phyloP scores from a whole-genome alignment of 164 flowering plant genomes.

The Chloranthus sessilifolius region DNA sequence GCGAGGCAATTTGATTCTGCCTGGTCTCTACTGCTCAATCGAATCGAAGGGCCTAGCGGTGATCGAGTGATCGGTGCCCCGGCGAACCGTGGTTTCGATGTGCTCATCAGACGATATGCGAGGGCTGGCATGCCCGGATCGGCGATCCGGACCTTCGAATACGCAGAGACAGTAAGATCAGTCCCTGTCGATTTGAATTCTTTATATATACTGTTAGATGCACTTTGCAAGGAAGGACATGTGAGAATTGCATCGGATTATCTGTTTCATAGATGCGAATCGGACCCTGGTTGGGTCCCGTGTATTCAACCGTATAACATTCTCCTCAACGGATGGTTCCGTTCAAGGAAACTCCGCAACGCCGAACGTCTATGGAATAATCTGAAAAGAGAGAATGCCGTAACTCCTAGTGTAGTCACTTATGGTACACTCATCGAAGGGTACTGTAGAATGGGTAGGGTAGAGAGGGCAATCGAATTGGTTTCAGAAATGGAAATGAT shows the following conservation, averaged over 20 bases:
- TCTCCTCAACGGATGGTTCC: conserved; percentile 71
- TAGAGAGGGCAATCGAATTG: conserved; percentile 63
- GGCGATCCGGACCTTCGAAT: conserved; percentile 62
- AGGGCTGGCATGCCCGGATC: conserved; percentile 54
- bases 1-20: conserved; percentile 54
- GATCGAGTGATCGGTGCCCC: conserved; percentile 8
- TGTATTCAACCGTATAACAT: conserved; percentile 54
- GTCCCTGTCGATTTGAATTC: conserved; percentile 15
- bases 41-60: not conserved
- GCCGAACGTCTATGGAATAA: conserved; percentile 57
- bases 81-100: conserved; percentile 33
- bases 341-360: conserved; percentile 49
- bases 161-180: conserved; percentile 26
- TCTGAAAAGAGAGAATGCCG: conserved; percentile 45
- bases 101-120: conserved; percentile 59
- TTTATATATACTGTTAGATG: conserved; percentile 57
- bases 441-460: conserved; percentile 60
- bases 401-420: conserved; percentile 48
- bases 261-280: conserved; percentile 26
- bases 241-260: conserved; percentile 51
- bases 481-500: conserved; percentile 54
- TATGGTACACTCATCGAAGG: conserved; percentile 86
- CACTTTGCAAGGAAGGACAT: conserved; percentile 80
- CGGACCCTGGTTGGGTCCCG: conserved; percentile 38
- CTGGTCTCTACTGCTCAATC: conserved; percentile 52